Conservation (phyloP, 2,329 filamentous ascomycete genomes). For the Metarhizium guizhouense region DNA sequence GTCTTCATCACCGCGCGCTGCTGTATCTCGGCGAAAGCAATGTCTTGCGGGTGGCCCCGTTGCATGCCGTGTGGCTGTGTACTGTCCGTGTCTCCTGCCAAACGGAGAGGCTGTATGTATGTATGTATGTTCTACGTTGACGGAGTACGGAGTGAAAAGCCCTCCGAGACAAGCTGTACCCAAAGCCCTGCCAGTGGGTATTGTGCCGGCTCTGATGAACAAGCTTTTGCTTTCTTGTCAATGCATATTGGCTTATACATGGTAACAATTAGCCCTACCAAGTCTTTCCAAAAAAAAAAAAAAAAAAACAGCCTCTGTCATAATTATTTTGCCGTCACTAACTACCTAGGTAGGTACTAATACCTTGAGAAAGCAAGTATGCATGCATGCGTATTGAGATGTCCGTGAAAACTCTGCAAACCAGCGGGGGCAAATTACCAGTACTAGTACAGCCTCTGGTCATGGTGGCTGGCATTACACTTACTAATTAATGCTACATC, state of each 20-base stretch:
- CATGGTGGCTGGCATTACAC: not conserved
- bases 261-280: too few relatives aligned
- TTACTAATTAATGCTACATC: not conserved
- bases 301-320: too few relatives aligned
- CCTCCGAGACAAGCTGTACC: not conserved
- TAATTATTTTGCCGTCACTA: too few relatives aligned
- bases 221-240: not conserved
- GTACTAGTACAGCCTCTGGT: not conserved
- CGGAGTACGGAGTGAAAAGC: too few relatives aligned
- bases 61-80: conserved; percentile 11
- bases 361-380: too few relatives aligned
- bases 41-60: conserved; percentile 9
- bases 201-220: not conserved
- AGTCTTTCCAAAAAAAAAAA: too few relatives aligned
- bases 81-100: not conserved
- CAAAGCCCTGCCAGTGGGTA: not conserved
- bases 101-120: too few relatives aligned
- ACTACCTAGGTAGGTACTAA: too few relatives aligned
- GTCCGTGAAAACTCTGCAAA: not conserved
- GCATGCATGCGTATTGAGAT: too few relatives aligned
- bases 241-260: not conserved
- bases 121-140: not conserved
- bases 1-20: too few relatives aligned
- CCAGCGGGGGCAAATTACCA: not conserved
- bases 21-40: not conserved